phyloP scores from a whole-genome alignment of 176 grass and related monocot genomes.

The Aegilops longissima region DNA sequence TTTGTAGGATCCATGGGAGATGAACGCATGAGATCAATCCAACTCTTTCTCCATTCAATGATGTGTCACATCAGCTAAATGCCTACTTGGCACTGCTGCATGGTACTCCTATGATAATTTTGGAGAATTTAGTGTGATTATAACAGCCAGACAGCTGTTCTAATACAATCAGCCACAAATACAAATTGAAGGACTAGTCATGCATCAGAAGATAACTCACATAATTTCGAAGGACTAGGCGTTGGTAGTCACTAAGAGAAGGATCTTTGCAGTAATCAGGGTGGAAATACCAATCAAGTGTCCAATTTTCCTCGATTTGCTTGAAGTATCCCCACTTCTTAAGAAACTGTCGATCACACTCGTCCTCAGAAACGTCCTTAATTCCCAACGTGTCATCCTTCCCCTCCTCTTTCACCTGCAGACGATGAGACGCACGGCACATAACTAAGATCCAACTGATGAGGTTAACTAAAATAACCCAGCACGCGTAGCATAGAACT shows the following conservation, averaged over 20 bases:
- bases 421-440: neutral
- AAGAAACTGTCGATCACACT: neutral
- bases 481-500: neutral
- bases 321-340: neutral
- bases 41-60: neutral
- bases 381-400: neutral
- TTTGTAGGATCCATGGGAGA: too few relatives aligned
- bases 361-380: neutral
- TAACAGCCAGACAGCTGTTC: neutral
- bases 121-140: neutral
- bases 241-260: slow-evolving; percentile 2
- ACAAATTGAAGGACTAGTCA: neutral
- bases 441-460: neutral
- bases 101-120: neutral
- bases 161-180: neutral
- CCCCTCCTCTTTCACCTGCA: neutral
- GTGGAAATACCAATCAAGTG: slow-evolving; percentile 13
- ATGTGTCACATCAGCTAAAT: too few relatives aligned
- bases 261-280: neutral
- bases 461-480: neutral
- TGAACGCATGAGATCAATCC: neutral
- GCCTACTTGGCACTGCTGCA: neutral
- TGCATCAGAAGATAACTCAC: neutral
- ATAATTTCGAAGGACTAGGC: neutral
- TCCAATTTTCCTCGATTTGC: neutral